phyloP scores from a whole-genome alignment of 805 yeast species.

The Hanseniaspora singularis region DNA sequence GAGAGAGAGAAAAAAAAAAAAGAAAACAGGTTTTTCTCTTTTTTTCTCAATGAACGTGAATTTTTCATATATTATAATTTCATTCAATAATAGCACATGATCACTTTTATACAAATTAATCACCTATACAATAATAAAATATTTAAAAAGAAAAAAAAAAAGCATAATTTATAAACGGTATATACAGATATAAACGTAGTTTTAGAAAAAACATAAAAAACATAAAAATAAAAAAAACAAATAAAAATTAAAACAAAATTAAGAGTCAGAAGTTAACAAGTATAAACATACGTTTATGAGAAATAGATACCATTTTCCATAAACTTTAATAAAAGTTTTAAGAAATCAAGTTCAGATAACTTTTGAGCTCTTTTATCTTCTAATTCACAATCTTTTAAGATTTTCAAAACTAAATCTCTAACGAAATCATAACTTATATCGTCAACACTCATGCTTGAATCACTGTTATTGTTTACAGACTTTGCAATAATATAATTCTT shows the following conservation, averaged over 20 bases:
- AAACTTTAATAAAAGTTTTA: slow-evolving; percentile 76
- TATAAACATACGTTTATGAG: no score
- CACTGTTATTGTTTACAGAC: slow-evolving; percentile 34
- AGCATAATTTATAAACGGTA: no score
- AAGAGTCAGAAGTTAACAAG: no score
- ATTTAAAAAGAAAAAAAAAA: no score
- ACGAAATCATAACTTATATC: slow-evolving; percentile 35
- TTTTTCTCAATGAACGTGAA: no score
- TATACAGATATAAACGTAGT: no score
- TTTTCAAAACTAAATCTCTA: slow-evolving; percentile 58
- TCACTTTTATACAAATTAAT: no score
- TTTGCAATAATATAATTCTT: slow-evolving; percentile 76
- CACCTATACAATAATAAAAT: no score
- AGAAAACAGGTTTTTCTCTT: background rate
- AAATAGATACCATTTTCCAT: slow-evolving; percentile 96
- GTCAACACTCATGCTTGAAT: slow-evolving; percentile 21
- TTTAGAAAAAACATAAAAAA: no score
- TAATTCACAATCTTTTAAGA: slow-evolving; percentile 66
- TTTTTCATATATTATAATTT: background rate
- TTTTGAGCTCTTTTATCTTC: slow-evolving; percentile 84
- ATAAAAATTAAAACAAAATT: no score
- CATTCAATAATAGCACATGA: no score
- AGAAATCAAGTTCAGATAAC: slow-evolving; percentile 88
- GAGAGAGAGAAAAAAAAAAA: background rate
- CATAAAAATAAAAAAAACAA: no score